Evolutionary conservation across 2,329 filamentous ascomycete genomes (phyloP), one percentile per base, ranked within the genome.

Genomic region (Cytospora schulzeri): DNA sequence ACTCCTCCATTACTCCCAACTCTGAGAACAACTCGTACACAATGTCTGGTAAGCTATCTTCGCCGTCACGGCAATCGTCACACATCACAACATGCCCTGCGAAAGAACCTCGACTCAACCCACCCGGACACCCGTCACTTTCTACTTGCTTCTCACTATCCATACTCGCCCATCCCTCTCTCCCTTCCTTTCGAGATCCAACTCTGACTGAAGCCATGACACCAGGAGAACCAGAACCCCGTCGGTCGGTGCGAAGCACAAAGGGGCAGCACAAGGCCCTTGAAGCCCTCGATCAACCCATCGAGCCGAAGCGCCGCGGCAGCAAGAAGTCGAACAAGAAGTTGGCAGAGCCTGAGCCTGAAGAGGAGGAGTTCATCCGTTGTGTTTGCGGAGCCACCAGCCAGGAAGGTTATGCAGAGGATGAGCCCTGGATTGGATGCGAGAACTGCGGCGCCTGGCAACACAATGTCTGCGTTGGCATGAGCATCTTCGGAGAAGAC

Each of bases 211-310:
- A 4, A 54, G 17, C 48, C 15, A 7, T 26, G 48, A 15, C 35
- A 45, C 17, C 48, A 66, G 62, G 64, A n/a, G 65, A 87, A 77
- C 76, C 80, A 65, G 94, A 97, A 85, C 91, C 93, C 65, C 90
- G 95, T 76, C 91, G 95, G 75, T 99, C 95, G 52, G 93, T 95
- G 69, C 91, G 95, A 73, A 93, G 94, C 72, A 99, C 95, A 69
- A 99, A 99, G 76, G 95, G 95, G 75, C 93, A 97, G 73, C 93
- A 98, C 78, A 97, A 97, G 78, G 90, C 91, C 69, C 89, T 92
- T 71, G 93, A 97, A 73, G 83, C 90, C 63, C 85, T 91, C 70
- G 90, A 92, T 65, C 81, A 84, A 67, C 80, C 80, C 3, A 74
- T 80, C 65, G 81, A 85, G 11, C 79, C 84, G 61, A 88, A 88